Conservation (phyloP, 2,329 filamentous ascomycete species). For the Tothia fuscella region DNA sequence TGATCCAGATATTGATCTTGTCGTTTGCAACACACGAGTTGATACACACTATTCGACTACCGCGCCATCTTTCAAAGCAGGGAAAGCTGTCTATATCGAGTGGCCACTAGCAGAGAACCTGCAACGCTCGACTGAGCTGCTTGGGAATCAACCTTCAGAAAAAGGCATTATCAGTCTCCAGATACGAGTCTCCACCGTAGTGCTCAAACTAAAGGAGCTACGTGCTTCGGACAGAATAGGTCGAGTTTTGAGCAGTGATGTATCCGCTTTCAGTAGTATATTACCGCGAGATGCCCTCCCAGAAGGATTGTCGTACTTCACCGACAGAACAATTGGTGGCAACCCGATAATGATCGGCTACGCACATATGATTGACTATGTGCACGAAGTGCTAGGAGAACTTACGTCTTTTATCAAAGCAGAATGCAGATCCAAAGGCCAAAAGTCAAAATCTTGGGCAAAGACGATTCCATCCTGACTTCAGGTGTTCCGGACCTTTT, state of each 20-base stretch:
- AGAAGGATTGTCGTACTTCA: constrained; percentile 34
- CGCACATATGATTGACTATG: constrained; percentile 31
- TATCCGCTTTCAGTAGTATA: constrained; percentile 8
- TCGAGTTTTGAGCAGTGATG: constrained; percentile 20
- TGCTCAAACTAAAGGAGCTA: constrained; percentile 26
- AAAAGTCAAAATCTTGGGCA: constrained; percentile 23
- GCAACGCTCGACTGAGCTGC: constrained; percentile 22
- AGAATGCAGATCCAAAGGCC: constrained; percentile 34
- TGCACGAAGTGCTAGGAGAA: constrained; percentile 14
- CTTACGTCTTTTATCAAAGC: constrained; percentile 22
- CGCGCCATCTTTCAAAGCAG: constrained; percentile 25
- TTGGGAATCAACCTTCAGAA: no score
- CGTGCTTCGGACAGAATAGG: constrained; percentile 26
- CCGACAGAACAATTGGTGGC: constrained; percentile 29
- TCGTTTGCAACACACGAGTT: constrained; percentile 27
- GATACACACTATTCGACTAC: constrained; percentile 25
- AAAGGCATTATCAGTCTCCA: constrained; percentile 34
- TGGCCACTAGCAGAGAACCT: constrained; percentile 31
- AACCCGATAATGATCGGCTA: constrained; percentile 22
- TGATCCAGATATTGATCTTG: constrained; percentile 29
- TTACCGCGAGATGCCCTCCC: background rate
- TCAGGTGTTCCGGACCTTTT: constrained; percentile 33
- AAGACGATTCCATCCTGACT: constrained; percentile 20
- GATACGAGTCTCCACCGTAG: constrained; percentile 22
- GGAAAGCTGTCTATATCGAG: constrained; percentile 33